Conservation (phyloP, 2,329 filamentous ascomycete species). For the Clarireedia monteithiana region DNA sequence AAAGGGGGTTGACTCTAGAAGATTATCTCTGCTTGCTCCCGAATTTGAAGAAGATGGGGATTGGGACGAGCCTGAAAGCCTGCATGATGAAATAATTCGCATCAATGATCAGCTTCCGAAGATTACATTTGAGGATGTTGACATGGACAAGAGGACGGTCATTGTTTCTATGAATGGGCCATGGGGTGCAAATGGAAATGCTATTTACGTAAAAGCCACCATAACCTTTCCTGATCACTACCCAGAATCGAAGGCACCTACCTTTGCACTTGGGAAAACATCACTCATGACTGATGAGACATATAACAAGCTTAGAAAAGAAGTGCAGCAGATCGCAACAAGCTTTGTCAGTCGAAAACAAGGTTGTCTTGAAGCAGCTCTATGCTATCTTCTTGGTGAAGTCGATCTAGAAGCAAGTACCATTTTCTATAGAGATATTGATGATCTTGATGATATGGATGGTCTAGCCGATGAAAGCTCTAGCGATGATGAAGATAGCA, state of each 20-base stretch:
- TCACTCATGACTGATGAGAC: conserved; percentile 52
- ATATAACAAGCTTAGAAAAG: conserved; percentile 44
- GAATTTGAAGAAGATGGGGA: conserved; percentile 33
- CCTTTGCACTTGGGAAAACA: conserved; percentile 53
- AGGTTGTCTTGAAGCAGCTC: conserved; percentile 54
- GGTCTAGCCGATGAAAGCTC: conserved; percentile 68
- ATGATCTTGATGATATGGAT: conserved; percentile 51
- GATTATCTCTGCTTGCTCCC: conserved; percentile 26
- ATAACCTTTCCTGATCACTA: conserved; percentile 53
- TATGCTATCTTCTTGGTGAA: conserved; percentile 57
- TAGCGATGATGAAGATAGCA: conserved; percentile 67
- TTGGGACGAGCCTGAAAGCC: conserved; percentile 50
- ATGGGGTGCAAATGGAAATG: conserved; percentile 49
- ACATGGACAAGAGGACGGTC: conserved; percentile 52
- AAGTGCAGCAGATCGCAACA: conserved; percentile 48
- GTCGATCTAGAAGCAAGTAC: conserved; percentile 53
- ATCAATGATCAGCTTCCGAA: conserved; percentile 55
- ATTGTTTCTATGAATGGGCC: conserved; percentile 57
- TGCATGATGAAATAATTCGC: conserved; percentile 58
- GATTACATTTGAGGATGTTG: conserved; percentile 55
- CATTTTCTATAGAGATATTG: conserved; percentile 49
- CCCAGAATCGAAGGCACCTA: conserved; percentile 48
- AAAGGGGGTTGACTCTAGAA: conserved; percentile 21
- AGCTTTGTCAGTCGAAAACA: conserved; percentile 49
- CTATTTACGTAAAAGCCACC: conserved; percentile 54